phyloP scores from a whole-genome alignment of 2,329 filamentous ascomycete genomes.

The Fusarium vanettenii region DNA sequence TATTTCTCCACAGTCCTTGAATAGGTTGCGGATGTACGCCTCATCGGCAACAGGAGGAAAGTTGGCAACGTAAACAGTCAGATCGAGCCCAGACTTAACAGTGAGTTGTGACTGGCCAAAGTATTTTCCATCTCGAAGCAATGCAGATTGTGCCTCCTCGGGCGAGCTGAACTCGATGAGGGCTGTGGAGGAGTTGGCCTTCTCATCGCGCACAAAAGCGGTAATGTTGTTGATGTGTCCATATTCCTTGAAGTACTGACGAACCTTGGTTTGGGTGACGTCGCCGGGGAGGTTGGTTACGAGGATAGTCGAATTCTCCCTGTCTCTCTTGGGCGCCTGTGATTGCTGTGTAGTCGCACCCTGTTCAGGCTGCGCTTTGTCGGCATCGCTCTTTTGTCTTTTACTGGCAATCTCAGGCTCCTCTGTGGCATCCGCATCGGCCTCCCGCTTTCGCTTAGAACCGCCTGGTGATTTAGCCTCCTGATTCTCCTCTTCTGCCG shows the following conservation, averaged over 20 bases:
- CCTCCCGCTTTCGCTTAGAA: conserved; percentile 81
- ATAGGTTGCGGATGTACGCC: conserved; percentile 73
- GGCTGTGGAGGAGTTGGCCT: conserved; percentile 73
- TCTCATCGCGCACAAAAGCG: conserved; percentile 69
- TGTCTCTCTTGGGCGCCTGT: conserved; percentile 76
- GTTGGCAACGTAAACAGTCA: conserved; percentile 91
- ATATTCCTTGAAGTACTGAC: conserved; percentile 92
- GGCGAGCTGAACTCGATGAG: conserved; percentile 86
- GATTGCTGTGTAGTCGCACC: conserved; percentile 17
- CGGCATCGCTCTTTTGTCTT: conserved; percentile 67
- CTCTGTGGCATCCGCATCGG: conserved; percentile 57
- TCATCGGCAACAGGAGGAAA: conserved; percentile 85
- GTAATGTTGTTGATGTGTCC: conserved; percentile 85
- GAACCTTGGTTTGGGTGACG: conserved; percentile 77
- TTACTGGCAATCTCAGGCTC: conserved; percentile 68
- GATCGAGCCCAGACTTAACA: conserved; percentile 79
- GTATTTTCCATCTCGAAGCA: conserved; percentile 83
- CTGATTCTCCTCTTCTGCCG: conserved; percentile 29
- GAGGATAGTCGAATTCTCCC: conserved; percentile 89
- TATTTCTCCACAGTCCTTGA: conserved; percentile 82
- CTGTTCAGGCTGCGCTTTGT: conserved; percentile 41
- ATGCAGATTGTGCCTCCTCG: conserved; percentile 84
- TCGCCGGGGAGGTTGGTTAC: conserved; percentile 80
- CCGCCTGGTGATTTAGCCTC: conserved; percentile 52
- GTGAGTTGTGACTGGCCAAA: conserved; percentile 79